Evolutionary conservation across 1,139 yeast genomes (phyloP), one percentile per base, ranked within the genome.

Genomic region (Hemisphaericaspora xylofermentans): DNA sequence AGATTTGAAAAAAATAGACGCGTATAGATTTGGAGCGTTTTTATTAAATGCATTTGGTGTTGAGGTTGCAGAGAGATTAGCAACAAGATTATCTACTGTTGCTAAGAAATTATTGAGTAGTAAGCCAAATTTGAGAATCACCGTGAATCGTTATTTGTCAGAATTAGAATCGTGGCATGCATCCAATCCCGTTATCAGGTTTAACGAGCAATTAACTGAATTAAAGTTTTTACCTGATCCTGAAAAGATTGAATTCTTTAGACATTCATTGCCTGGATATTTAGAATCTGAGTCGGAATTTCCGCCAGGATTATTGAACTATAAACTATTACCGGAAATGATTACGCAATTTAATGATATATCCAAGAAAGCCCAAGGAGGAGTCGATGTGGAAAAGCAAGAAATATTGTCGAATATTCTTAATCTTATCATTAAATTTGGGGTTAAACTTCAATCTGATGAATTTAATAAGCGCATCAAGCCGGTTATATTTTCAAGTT

Each of bases 281-380:
- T 49, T 64, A 22, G 51, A 53, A 24, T 54, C 54, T 16, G 43
- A 50, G 24, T 54, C 53, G 10, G 53, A 60, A 42, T 70, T 66
- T 42, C 88, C 94, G 1, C 73, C 76, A 0, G 86, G 84, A 1
- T 80, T 80, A 46, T 64, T 85, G 40, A 82, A 82, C 40, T 64
- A 75, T 46, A 77, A 78, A 49, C 64, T 88, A n/a, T 60, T 88
- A 27, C 95, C 95, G 0, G 88, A 83, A 51, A 60, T 87, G 22
- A 66, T 76, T 10, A 35, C 41, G 8, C 76, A 71, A 42, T 71
- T 56, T 46, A 57, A 57, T 22, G 54, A 51, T 21, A 48, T 66
- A 18, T 48, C 59, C n/a, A 57, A 55, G 19, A 48, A 50, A 13
- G 45, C 47, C 22, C 58, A 63, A 7, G 46, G 58, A 0, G 51